Evolutionary conservation across 768 basidiomycete species (phyloP).

Genomic region (Rhizopogon vesiculosus): DNA sequence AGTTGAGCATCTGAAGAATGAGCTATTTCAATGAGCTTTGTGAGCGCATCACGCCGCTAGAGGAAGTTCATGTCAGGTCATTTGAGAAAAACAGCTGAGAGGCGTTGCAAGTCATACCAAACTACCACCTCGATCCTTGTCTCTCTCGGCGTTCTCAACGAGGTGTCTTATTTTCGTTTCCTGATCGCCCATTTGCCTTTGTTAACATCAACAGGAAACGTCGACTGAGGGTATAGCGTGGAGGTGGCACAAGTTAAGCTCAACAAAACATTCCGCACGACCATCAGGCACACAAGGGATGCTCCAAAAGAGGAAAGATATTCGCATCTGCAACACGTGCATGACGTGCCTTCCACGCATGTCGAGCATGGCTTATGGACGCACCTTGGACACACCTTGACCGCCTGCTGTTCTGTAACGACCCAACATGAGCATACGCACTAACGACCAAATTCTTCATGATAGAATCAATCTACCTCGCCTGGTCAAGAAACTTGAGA

Average conservation of each 20-base stretch:
- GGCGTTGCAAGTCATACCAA: conserved; percentile 27
- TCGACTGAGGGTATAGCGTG: neutral
- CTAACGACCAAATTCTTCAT: conserved; percentile 34
- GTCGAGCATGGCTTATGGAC: neutral
- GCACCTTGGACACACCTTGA: neutral
- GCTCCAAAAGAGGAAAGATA: conserved; percentile 13
- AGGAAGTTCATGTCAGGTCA: conserved; percentile 7
- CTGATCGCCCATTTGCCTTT: conserved; percentile 7
- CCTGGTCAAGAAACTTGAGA: conserved; percentile 58
- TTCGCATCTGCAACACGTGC: conserved; percentile 15
- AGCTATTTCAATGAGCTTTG: conserved; percentile 48
- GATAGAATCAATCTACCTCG: conserved; percentile 67
- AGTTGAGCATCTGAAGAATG: conserved; percentile 40
- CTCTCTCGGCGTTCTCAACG: conserved; percentile 41
- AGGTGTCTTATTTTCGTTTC: conserved; percentile 23
- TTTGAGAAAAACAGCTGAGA: neutral
- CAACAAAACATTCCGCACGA: conserved; percentile 10
- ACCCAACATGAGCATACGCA: conserved; percentile 19
- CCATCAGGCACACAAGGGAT: neutral
- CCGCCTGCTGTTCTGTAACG: neutral
- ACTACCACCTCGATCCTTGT: conserved; percentile 32
- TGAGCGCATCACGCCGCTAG: conserved; percentile 50
- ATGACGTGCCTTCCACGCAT: neutral
- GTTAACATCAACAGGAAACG: neutral
- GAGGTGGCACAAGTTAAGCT: neutral